Evolutionary conservation across 2,329 filamentous ascomycete species (phyloP), one percentile per base, ranked within the genome.

Genomic region (Epichloe baconii): DNA sequence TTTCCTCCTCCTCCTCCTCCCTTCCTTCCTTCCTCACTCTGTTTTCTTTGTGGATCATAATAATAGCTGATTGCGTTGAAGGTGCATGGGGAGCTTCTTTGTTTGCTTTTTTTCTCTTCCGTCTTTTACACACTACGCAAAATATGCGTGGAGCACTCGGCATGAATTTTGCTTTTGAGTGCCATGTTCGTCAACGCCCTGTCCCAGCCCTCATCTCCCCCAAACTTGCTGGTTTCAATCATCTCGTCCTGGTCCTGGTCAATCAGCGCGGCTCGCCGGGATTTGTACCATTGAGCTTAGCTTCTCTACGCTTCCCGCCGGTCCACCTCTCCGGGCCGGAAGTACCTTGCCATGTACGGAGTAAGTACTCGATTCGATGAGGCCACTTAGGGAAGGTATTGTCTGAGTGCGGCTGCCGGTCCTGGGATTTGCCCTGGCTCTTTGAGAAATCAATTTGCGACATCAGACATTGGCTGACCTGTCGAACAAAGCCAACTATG

Each of bases 281-380:
- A 48, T 52, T 48, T 52, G 50, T 52, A 53, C 51, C 48, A 54
- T 53, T 42, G 41, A 55, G 50, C 42, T 53, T 47, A 44, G 52
- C 50, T 44, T 36, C 17, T 37, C 21, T 14, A 19, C n/a, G 12
- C 15, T 34, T 26, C 36, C 21, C 34, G 37, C 44, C 23, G 35
- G 36, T 41, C 50, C 49, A 53, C 35, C 21, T 40, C 36, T 34
- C 21, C 36, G 44, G 48, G 14, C 42, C 48, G 31, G 48, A 34
- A 31, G 15, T n/a, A 34, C 15, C 26, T 43, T 17, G 41, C 14
- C 41, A 26, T 43, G n/a, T 26, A 31, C 31, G 1, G 31, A 31
- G 31, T 11, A 11, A 31, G 31, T 11, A 31, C 31, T 31, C 31
- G 31, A 11, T 31, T 11, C 31, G 31, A 31, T 31, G 3, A 31